These are phyloP conservation scores for Schizosaccharomyces octosporus DNA, from an alignment of 805 yeast genomes.

Conservation along the genomic window DNA sequence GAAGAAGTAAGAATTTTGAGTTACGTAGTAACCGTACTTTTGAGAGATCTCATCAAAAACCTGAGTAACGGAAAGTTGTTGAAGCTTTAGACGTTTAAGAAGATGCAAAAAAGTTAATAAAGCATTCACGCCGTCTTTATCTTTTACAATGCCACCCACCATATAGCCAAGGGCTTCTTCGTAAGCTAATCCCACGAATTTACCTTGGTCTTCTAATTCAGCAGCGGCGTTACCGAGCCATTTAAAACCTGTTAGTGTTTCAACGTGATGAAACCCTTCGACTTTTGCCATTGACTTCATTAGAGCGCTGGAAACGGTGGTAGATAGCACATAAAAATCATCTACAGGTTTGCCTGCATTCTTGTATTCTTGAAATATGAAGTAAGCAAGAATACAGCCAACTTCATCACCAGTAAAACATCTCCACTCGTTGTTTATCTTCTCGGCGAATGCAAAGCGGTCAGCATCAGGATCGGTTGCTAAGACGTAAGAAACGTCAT, in stretches of 20 bases:
- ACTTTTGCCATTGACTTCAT: conserved; percentile 38
- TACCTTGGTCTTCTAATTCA: conserved; percentile 39
- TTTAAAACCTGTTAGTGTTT: conserved; percentile 86
- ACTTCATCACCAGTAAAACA: conserved; percentile 82
- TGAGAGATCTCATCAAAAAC: conserved; percentile 31
- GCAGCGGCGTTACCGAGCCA: conserved; percentile 88
- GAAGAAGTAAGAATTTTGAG: conserved; percentile 65
- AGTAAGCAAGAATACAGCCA: conserved; percentile 62
- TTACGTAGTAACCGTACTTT: conserved; percentile 59
- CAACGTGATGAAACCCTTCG: conserved; percentile 38
- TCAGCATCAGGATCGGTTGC: conserved; percentile 97
- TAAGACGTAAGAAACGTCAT: conserved; percentile 30
- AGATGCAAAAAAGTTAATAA: conserved; percentile 51
- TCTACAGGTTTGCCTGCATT: background rate
- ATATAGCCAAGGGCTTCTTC: conserved; percentile 94
- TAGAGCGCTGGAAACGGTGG: conserved; percentile 58
- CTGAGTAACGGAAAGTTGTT: background rate
- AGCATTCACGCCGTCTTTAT: conserved; percentile 82
- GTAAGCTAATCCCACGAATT: conserved; percentile 59
- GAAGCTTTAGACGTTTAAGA: conserved; percentile 12
- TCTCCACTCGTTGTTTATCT: conserved; percentile 26
- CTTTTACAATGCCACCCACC: conserved; percentile 52
- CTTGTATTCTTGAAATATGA: conserved; percentile 12
- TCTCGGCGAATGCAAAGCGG: conserved; percentile 62
- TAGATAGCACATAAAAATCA: background rate